These are phyloP conservation scores for Yamadazyma atlantica DNA, from an alignment of 1,139 yeast species.

Conservation along the genomic window DNA sequence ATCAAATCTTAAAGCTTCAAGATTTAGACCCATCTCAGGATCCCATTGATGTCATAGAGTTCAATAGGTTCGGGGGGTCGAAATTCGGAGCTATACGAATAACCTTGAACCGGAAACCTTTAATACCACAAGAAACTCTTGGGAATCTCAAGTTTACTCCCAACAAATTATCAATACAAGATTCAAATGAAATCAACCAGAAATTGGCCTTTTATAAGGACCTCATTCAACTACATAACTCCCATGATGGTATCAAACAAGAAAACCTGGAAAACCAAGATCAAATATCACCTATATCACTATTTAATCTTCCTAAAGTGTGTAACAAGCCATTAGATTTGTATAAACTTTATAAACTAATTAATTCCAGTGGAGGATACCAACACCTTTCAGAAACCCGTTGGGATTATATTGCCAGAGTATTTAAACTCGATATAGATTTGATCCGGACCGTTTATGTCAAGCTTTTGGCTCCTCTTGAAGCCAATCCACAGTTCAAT, in stretches of 20 bases:
- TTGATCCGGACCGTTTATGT: not conserved
- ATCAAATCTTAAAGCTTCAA: not conserved
- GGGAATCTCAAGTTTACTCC: constrained; percentile 25
- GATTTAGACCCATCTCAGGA: not conserved
- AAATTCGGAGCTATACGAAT: constrained; percentile 74
- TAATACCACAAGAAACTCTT: constrained; percentile 9
- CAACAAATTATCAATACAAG: constrained; percentile 24
- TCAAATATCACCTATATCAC: not conserved
- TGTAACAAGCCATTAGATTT: constrained; percentile 36
- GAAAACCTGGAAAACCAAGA: constrained; percentile 28
- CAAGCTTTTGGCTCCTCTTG: not conserved
- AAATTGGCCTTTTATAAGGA: constrained; percentile 32
- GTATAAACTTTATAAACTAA: constrained; percentile 50
- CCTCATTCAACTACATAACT: constrained; percentile 14
- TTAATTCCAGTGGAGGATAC: constrained; percentile 58
- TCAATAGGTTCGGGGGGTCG: constrained; percentile 41
- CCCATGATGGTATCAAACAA: constrained; percentile 8
- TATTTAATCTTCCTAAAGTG: not conserved
- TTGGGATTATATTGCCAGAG: constrained; percentile 73
- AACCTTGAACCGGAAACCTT: constrained; percentile 17
- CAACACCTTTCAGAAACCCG: constrained; percentile 52
- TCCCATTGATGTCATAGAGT: constrained; percentile 51
- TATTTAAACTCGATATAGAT: constrained; percentile 19
- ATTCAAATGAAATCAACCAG: constrained; percentile 26
- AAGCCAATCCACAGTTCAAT: not conserved